Evolutionary conservation across 129 eudicot species (phyloP), one percentile per base, ranked within the genome.

Genomic region (Solidago caesia): DNA sequence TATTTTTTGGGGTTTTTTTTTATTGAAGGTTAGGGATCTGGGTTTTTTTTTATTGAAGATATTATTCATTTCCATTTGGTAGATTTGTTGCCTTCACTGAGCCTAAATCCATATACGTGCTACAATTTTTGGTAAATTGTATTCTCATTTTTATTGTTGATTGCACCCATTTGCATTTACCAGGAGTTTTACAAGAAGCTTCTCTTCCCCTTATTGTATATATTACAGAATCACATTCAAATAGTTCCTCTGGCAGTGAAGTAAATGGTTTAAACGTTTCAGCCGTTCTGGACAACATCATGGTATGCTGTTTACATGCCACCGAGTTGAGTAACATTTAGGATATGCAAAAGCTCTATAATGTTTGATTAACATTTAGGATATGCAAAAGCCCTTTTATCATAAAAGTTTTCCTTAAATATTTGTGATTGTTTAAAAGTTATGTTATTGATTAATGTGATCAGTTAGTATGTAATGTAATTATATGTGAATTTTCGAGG

Each of bases 211-310:
- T n/a, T n/a, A n/a, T n/a, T 33, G 11, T 61, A 29, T 66, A n/a
- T 55, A 51, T 39, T 53, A 9, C 95, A 82, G 90, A 87, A 26
- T 67, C 98, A 57, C 90, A 86, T 70, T 82, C 98, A 8, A 92
- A 86, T 42, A 83, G 82, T 77, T 88, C 92, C 60, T 87, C 97
- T 49, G 86, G 80, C 59, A 80, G 85, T 77, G 92, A 87, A 63
- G 70, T 82, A 51, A 88, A 85, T 77, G 92, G 74, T 77, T 86
- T 77, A 21, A 87, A 81, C 67, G 80, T 80, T 65, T 67, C 86
- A 21, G 82, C 77, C 14, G 79, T 68, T n/a, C 74, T 68, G 33
- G 70, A 64, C 60, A 74, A 75, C 48, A 55, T 46, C 41, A 81
- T 85, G 85, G 97, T 92, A 82, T 66, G 65, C 49, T 58, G 1